phyloP scores from a whole-genome alignment of 2,329 filamentous ascomycete genomes.

The Fusarium sarcochroum region DNA sequence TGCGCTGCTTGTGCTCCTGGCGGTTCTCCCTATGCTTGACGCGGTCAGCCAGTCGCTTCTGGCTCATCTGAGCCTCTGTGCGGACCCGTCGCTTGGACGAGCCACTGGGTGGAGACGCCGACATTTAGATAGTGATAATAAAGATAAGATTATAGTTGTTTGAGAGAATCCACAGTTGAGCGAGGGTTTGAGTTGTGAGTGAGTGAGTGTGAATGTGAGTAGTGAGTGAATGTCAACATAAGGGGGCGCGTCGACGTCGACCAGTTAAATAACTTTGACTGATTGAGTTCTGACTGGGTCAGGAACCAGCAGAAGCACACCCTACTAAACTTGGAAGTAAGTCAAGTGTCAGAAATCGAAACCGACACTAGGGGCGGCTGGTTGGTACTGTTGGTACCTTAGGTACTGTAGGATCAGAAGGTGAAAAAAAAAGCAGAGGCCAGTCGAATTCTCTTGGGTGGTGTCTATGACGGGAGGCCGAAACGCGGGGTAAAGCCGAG shows the following conservation, averaged over 20 bases:
- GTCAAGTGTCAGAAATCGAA: not conserved
- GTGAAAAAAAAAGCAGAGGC: conserved; percentile 7
- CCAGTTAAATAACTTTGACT: conserved; percentile 32
- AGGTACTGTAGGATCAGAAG: not conserved
- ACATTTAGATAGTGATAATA: conserved; percentile 17
- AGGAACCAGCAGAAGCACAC: not conserved
- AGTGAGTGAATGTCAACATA: not conserved
- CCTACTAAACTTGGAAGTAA: conserved; percentile 13
- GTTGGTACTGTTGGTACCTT: not conserved
- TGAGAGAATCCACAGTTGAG: conserved; percentile 12
- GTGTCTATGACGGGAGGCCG: conserved; percentile 10
- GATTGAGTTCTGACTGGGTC: not conserved
- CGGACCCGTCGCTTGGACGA: conserved; percentile 39
- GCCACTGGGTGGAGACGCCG: conserved; percentile 31
- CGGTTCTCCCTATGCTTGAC: conserved; percentile 48
- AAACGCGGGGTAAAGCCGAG: conserved; percentile 40
- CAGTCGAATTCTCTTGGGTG: conserved; percentile 7
- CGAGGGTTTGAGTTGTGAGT: conserved; percentile 4
- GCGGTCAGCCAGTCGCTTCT: conserved; percentile 46
- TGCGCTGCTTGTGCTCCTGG: conserved; percentile 44
- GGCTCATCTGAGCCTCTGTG: conserved; percentile 47
- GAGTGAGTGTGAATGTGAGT: not conserved
- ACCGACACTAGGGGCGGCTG: conserved; percentile 6
- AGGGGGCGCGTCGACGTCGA: conserved; percentile 34
- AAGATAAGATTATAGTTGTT: not conserved